Percentiles rank a stretch among this genome's conserved stretches.
These are phyloP conservation scores for Gossypium australe DNA, from an alignment of 345 rosid species.

Conservation along the genomic window DNA sequence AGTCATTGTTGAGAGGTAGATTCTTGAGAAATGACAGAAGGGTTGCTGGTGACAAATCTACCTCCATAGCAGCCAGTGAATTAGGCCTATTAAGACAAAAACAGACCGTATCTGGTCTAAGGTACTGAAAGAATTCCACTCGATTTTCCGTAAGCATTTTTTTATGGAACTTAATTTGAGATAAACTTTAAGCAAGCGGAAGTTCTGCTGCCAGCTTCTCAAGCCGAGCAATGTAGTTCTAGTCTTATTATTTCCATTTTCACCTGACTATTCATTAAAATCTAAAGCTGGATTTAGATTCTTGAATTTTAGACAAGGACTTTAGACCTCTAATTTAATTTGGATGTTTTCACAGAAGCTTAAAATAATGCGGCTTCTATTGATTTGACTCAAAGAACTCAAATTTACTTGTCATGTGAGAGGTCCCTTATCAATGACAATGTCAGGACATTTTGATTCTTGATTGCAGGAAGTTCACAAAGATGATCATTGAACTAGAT, in stretches of 20 bases:
- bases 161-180: not conserved
- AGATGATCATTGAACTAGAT: not conserved
- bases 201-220: not conserved
- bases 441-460: too few relatives aligned
- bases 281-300: not conserved
- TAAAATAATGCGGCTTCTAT: not conserved
- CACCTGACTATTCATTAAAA: not conserved
- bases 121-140: constrained; percentile 32
- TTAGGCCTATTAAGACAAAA: constrained; percentile 84
- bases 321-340: not conserved
- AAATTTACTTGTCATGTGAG: too few relatives aligned
- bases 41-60: constrained; percentile 44
- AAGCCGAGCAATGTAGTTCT: not conserved
- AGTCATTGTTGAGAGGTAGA: constrained; percentile 91
- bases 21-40: constrained; percentile 78
- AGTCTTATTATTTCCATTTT: not conserved
- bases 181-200: not conserved
- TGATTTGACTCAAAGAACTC: not conserved
- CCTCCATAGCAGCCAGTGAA: constrained; percentile 71
- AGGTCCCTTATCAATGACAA: too few relatives aligned
- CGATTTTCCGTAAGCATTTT: not conserved
- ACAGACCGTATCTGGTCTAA: constrained; percentile 86
- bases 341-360: not conserved
- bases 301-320: not conserved
- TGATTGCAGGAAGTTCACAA: not conserved